phyloP scores from a whole-genome alignment of 129 eudicot species.

The Flaveria linearis region DNA sequence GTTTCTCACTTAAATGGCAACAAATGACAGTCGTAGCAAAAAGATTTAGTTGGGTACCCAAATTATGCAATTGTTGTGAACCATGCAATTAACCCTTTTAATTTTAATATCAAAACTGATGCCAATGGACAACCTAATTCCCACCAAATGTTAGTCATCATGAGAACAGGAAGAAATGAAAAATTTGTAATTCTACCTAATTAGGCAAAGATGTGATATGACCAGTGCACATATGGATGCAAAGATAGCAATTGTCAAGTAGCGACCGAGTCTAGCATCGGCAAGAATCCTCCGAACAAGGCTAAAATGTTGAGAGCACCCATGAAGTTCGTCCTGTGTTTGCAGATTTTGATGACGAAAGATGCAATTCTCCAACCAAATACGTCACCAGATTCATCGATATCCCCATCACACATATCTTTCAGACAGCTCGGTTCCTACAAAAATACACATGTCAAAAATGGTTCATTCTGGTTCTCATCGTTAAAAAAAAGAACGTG shows the following conservation, averaged over 20 bases:
- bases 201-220: constrained; percentile 28
- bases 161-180: constrained; percentile 5
- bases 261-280: constrained; percentile 95
- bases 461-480: background rate
- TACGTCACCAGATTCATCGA: constrained; percentile 96
- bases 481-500: background rate
- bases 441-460: background rate
- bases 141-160: constrained; percentile 18
- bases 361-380: constrained; percentile 80
- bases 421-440: constrained; percentile 90
- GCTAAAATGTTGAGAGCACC: constrained; percentile 89
- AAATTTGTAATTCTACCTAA: constrained; percentile 13
- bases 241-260: constrained; percentile 72
- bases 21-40: background rate
- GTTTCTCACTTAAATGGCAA: background rate
- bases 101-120: constrained; percentile 13
- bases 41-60: constrained; percentile 7
- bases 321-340: constrained; percentile 89
- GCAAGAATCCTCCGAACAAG: constrained; percentile 91
- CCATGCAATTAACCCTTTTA: constrained; percentile 11
- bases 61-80: background rate
- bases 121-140: constrained; percentile 28
- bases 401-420: constrained; percentile 93
- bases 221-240: constrained; percentile 88
- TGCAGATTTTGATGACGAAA: constrained; percentile 83